Evolutionary conservation across 768 basidiomycete genomes (phyloP).

Genomic region (Mycena venus): DNA sequence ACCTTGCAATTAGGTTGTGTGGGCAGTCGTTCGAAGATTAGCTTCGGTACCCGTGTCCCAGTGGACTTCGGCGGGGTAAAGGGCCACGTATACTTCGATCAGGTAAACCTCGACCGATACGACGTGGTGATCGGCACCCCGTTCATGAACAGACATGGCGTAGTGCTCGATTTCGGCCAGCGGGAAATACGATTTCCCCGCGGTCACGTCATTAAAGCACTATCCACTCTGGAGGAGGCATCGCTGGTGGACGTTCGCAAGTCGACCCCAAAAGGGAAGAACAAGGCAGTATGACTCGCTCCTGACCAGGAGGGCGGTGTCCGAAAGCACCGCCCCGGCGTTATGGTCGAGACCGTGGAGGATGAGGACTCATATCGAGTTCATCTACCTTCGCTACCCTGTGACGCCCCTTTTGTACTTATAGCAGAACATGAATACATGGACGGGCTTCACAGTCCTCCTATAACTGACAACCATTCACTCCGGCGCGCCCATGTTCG

Average conservation of each 20-base stretch:
- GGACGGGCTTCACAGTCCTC: too few relatives aligned
- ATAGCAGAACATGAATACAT: too few relatives aligned
- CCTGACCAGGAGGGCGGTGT: too few relatives aligned
- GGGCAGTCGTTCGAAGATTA: background rate
- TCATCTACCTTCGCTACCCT: too few relatives aligned
- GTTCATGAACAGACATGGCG: constrained; percentile 5
- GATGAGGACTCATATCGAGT: too few relatives aligned
- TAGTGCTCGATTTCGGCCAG: background rate
- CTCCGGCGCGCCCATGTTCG: too few relatives aligned
- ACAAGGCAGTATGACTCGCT: background rate
- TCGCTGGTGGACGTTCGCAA: background rate
- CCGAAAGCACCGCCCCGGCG: too few relatives aligned
- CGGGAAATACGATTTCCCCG: constrained; percentile 7
- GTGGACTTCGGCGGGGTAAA: background rate
- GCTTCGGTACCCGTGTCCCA: background rate
- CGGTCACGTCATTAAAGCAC: background rate
- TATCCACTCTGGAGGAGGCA: background rate
- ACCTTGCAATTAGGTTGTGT: constrained; percentile 2
- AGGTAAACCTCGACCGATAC: constrained; percentile 5
- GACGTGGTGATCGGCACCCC: constrained; percentile 5
- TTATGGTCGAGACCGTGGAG: too few relatives aligned
- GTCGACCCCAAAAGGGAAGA: background rate
- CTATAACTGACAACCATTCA: too few relatives aligned
- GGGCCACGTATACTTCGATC: constrained; percentile 11
- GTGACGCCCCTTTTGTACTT: too few relatives aligned